A percentile compares a stretch with the other conserved stretches of the same genome.
phyloP scores from a whole-genome alignment of 768 basidiomycete genomes.

The Amanita rubescens region DNA sequence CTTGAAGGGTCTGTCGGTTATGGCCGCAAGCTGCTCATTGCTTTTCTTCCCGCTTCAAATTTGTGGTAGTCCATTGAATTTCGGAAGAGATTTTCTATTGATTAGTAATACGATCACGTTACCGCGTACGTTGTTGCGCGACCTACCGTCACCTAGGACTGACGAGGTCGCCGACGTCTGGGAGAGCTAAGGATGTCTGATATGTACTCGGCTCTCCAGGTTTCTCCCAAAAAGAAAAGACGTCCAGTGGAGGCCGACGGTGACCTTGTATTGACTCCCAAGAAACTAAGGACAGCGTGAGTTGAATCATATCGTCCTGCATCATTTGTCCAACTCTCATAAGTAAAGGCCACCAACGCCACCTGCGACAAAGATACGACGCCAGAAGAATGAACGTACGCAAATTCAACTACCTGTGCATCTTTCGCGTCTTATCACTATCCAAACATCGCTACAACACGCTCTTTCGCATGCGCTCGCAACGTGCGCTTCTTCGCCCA shows the following conservation, averaged over 20 bases:
- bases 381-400: constrained; percentile 12
- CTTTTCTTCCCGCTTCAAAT: no score
- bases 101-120: constrained; percentile 6
- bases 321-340: constrained; percentile 1
- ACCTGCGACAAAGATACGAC: constrained; percentile 40
- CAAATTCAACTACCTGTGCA: constrained; percentile 40
- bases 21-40: no score
- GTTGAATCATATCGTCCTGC: constrained; percentile 15
- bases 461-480: constrained; percentile 83
- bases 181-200: constrained; percentile 37
- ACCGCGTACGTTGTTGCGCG: background rate
- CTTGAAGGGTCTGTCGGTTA: background rate
- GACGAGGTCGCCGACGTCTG: background rate
- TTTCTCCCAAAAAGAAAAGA: constrained; percentile 71
- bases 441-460: constrained; percentile 69
- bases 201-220: constrained; percentile 50
- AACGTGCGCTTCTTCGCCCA: constrained; percentile 72
- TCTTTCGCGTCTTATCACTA: constrained; percentile 51
- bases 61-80: no score
- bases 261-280: constrained; percentile 53
- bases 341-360: constrained; percentile 48
- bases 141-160: background rate
- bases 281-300: constrained; percentile 55
- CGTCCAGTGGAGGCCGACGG: constrained; percentile 45
- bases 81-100: no score